phyloP scores from a whole-genome alignment of 306 rosid genomes.

The Herpetospermum pedunculosum region DNA sequence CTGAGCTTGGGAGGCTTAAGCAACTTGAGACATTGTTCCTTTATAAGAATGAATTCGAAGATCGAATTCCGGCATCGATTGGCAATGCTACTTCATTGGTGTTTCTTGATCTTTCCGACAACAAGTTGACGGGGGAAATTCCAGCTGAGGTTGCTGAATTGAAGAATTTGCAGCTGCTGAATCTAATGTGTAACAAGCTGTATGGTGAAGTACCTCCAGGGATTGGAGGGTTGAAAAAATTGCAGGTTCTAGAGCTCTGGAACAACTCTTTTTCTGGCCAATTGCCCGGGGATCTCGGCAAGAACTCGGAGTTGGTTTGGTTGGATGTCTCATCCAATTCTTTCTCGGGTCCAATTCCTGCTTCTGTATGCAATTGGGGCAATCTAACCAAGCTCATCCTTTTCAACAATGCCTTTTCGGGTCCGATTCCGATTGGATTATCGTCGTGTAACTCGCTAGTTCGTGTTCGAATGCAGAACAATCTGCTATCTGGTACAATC shows the following conservation, averaged over 20 bases:
- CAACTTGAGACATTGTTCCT: slow-evolving; percentile 58
- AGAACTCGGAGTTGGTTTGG: slow-evolving; percentile 69
- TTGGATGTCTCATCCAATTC: slow-evolving; percentile 87
- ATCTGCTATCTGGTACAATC: slow-evolving; percentile 57
- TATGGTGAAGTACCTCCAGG: slow-evolving; percentile 67
- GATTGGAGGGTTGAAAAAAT: slow-evolving; percentile 45
- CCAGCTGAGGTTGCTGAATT: slow-evolving; percentile 54
- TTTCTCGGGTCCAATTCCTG: slow-evolving; percentile 67
- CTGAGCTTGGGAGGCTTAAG: slow-evolving; percentile 46
- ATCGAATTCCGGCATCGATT: slow-evolving; percentile 44
- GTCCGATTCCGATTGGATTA: slow-evolving; percentile 55
- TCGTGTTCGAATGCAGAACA: slow-evolving; percentile 86
- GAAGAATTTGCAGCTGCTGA: slow-evolving; percentile 65
- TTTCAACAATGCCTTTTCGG: slow-evolving; percentile 74
- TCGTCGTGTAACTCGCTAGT: slow-evolving; percentile 57
- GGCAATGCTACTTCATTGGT: slow-evolving; percentile 42
- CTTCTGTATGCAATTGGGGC: slow-evolving; percentile 53
- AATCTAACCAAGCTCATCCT: slow-evolving; percentile 92
- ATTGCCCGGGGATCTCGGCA: slow-evolving; percentile 66
- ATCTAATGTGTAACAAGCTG: slow-evolving; percentile 65
- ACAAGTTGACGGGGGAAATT: slow-evolving; percentile 56
- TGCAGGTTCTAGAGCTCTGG: slow-evolving; percentile 74
- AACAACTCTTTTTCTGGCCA: slow-evolving; percentile 73
- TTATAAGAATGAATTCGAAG: slow-evolving; percentile 59
- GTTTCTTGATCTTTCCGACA: slow-evolving; percentile 74